Base-by-base conservation (phyloP, 2,329 filamentous ascomycete genomes). In the Alternaria infectoria region DNA sequence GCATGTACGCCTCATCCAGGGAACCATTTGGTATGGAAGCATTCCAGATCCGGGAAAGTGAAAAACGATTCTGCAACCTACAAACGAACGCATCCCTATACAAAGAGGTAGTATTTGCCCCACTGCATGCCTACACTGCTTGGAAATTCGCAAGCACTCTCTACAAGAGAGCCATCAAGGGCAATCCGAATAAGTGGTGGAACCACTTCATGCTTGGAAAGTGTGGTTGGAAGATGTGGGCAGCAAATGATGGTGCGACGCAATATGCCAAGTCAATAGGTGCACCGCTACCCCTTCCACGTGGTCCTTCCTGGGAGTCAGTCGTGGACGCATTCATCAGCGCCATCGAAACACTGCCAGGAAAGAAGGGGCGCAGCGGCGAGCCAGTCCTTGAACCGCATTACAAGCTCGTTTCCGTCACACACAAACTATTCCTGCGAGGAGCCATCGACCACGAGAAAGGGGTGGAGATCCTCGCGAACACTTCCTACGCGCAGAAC, bases 341-440 rank as follows among this genome's bases (percentile, higher is more conserved):
- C 64, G 86, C 90, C 3, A 87, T 92, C 59, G 84, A 89, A 58
- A 83, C 84, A 9, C 79, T 90, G 23, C 89, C 90, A 2, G 84
- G 86, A 64, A 86, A 87, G 63, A 85, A 84, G 69, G 87, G 91
- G 70, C 85, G 83, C 15, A 84, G 87, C 85, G 74, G 89, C 40
- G 93, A 97, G 64, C 93, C 92, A 0, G 90, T 96, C 23, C 86
- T 97, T 15, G 94, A 97, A 77, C 94, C 94, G 4, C 93, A 97
- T 76, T 97, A 96, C 84, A 97, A 97, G 81, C 90, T 97, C 19
- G 87, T 96, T 36, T 91, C 92, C 3, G 83, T 96, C 21, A 82
- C 93, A 7, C 89, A 96, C 81, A 97, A 97, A 78, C 85, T 97
- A 23, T 91, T 96, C 15, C 83, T 83, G 28, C 76, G 79, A 25